A percentile compares a stretch with the other conserved stretches of the same genome.
These are phyloP conservation scores for Calocybe indica DNA, from an alignment of 768 basidiomycete species.

Conservation along the genomic window DNA sequence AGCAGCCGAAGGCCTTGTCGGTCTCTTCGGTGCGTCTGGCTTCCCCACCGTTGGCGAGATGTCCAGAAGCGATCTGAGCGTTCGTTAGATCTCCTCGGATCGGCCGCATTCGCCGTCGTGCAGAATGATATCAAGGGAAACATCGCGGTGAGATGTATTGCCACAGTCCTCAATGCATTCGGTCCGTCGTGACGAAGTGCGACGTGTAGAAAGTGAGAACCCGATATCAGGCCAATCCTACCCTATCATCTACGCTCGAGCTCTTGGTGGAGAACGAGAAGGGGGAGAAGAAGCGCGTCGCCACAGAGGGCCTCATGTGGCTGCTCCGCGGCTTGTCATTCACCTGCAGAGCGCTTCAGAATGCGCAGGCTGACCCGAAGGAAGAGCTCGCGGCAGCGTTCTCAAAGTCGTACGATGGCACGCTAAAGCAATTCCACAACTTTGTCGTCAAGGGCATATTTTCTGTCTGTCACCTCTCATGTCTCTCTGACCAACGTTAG, in stretches of 20 bases:
- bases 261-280: slow-evolving; percentile 80
- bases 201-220: slow-evolving; percentile 79
- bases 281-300: slow-evolving; percentile 77
- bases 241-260: slow-evolving; percentile 73
- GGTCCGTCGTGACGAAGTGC: slow-evolving; percentile 1
- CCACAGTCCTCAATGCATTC: not conserved
- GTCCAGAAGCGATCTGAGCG: not conserved
- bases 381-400: slow-evolving; percentile 72
- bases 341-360: slow-evolving; percentile 76
- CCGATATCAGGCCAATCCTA: slow-evolving; percentile 65
- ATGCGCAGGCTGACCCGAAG: slow-evolving; percentile 56
- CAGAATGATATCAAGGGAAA: slow-evolving; percentile 87
- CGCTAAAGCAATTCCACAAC: slow-evolving; percentile 82
- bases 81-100: slow-evolving; percentile 73
- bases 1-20: slow-evolving; percentile 82
- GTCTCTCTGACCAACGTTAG: not conserved
- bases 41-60: too few species aligned
- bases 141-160: slow-evolving; percentile 58
- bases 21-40: slow-evolving; percentile 71
- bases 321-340: slow-evolving; percentile 87
- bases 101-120: slow-evolving; percentile 76
- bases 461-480: slow-evolving; percentile 31
- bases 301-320: slow-evolving; percentile 94
- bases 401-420: slow-evolving; percentile 71
- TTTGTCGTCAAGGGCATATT: slow-evolving; percentile 65